Base-by-base conservation (phyloP, 768 basidiomycete species). In the Boletus reticulatus region DNA sequence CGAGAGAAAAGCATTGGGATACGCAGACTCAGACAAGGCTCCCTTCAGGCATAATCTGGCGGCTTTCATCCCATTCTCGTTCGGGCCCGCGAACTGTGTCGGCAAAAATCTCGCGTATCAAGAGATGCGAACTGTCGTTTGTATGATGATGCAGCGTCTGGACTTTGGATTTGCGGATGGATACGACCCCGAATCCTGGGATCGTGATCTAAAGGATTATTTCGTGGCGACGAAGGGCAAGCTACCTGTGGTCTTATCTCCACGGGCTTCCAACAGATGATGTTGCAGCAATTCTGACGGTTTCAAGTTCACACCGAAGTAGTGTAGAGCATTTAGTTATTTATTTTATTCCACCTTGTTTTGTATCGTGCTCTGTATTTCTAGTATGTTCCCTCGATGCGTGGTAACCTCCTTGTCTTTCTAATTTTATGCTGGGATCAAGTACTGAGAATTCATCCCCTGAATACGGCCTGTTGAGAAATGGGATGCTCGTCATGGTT, bases 1-100 rank as follows among this genome's bases (percentile, higher is more conserved):
- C 41, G 68, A 70, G 48, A 59, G 68, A 37, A 62, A 55, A 32
- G 43, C 55, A 1, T 56, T 72, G 55, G 57, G 64, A 8, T 67
- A 67, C 22, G 57, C 56, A 41, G 71, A 72, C 41, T 47, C 63
- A 32, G 64, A 69, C 54, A 72, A 69, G 53, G 29, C 63, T 9
- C 60, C 70, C n/a, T 64, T 73, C 46, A 60, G 57, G 39, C 66
- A 73, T 51, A 72, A 79, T 46, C 50, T 67, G 37, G 61, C 65
- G 16, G 78, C 77, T 3, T 80, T 74, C 55, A 73, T 80, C 31
- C 76, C 79, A 8, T 80, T 80, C 55, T 79, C 78, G 13, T 65
- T 63, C 44, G 79, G 79, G 2, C 76, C 78, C 10, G 70, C 73
- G 14, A 77, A 72, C 27, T 80, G 79, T 56, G 76, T 74, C 4